These are phyloP conservation scores for Cyclospora cayetanensis DNA, from an alignment of 169 alveolate genomes.

Conservation along the genomic window DNA sequence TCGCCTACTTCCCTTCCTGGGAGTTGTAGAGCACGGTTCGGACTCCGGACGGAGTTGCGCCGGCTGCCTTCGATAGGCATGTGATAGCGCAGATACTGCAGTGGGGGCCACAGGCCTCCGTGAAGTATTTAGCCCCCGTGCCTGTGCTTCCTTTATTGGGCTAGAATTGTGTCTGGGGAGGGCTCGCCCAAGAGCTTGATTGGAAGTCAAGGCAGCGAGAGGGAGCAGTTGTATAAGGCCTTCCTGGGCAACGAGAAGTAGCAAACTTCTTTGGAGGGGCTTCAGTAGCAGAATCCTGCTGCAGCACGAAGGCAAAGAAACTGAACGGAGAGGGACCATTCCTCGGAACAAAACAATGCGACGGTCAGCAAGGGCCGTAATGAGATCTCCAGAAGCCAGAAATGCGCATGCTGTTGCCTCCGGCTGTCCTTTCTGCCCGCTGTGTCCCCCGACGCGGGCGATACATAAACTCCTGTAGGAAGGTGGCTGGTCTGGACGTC, in stretches of 20 bases:
- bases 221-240: conserved; percentile 45
- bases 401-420: conserved; percentile 57
- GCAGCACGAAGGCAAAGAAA: conserved; percentile 32
- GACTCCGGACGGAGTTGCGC: neutral
- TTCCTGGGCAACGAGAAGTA: conserved; percentile 54
- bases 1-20: neutral
- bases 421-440: neutral
- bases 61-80: neutral
- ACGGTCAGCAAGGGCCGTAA: conserved; percentile 58
- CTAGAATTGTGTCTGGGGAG: neutral
- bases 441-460: neutral
- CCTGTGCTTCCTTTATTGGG: neutral
- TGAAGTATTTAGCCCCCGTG: neutral
- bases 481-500: conserved; percentile 11
- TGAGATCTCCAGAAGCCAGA: conserved; percentile 46
- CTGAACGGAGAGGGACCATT: conserved; percentile 45
- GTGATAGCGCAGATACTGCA: neutral
- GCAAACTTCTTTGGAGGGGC: conserved; percentile 34
- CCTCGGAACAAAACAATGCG: conserved; percentile 52
- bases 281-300: conserved; percentile 16
- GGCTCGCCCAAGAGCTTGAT: neutral
- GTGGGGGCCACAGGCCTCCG: neutral
- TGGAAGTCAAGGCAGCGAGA: conserved; percentile 2
- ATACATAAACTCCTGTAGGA: neutral
- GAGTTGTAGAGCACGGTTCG: neutral